These are phyloP conservation scores for Isatis tinctoria DNA, from an alignment of 345 rosid genomes.

Conservation along the genomic window DNA sequence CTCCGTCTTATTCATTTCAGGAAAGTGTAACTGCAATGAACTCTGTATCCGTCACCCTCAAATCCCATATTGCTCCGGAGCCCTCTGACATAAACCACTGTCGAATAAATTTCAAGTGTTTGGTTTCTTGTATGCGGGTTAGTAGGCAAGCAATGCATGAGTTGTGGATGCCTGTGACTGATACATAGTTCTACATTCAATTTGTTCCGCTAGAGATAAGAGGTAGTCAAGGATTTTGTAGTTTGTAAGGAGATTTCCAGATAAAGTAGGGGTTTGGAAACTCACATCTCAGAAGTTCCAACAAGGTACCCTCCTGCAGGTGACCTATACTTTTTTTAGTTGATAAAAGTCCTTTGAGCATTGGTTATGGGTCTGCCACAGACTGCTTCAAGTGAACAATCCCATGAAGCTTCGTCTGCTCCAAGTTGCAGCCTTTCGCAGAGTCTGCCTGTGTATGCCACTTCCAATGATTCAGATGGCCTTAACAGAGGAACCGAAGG, in stretches of 20 bases:
- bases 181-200: conserved; percentile 42
- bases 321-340: not conserved
- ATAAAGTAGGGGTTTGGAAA: conserved; percentile 20
- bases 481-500: conserved; percentile 36
- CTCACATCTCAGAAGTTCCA: conserved; percentile 11
- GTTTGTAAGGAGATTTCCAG: conserved; percentile 11
- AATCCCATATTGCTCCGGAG: conserved; percentile 45
- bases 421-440: conserved; percentile 41
- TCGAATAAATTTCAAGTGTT: conserved; percentile 39
- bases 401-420: conserved; percentile 43
- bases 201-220: conserved; percentile 1
- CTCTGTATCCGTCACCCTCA: conserved; percentile 45
- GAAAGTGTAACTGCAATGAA: conserved; percentile 32
- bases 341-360: conserved; percentile 5
- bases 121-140: conserved; percentile 35
- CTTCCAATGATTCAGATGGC: conserved; percentile 56
- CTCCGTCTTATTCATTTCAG: conserved; percentile 33
- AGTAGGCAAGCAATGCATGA: conserved; percentile 34
- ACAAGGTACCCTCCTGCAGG: not conserved
- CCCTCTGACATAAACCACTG: conserved; percentile 38
- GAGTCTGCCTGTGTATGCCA: conserved; percentile 44
- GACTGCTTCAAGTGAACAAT: conserved; percentile 47
- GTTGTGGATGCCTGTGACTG: conserved; percentile 71
- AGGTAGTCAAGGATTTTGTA: conserved; percentile 12
- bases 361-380: conserved; percentile 79